Base-by-base conservation (phyloP, 2,329 filamentous ascomycete species). In the Bipolaris bicolor region DNA sequence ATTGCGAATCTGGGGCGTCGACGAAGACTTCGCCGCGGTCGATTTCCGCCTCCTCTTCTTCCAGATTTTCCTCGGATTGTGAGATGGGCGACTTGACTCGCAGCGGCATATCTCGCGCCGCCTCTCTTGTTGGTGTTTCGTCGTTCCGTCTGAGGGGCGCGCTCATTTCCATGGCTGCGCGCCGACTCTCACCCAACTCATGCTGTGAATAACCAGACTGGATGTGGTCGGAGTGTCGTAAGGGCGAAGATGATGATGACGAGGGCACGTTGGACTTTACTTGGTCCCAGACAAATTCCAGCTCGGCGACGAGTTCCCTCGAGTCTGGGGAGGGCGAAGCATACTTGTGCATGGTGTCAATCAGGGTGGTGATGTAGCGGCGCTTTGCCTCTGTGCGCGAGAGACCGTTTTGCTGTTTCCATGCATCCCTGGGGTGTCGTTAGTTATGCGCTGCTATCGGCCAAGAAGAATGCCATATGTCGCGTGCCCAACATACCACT, bases 221-320 rank as follows among this genome's bases (percentile, higher is more conserved):
- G 41, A 72, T 67, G 49, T 75, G 73, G 24, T 73, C 57, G 7
- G 78, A 65, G 15, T 77, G 74, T 37, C 74, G 77, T 16, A 74
- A 61, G 1, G 77, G 74, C 16, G 69, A 77, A 5, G 69, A 84
- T 75, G 37, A 87, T 79, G 36, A 76, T 0, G 88, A 87, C 16
- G 89, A 86, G 10, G 86, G 77, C 7, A 82, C 86, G 69, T 94
- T 97, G 66, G 89, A 90, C 77, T 95, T 96, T 68, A 99, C 94
- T 76, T 98, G 95, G 67, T 97, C 92, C 95, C 95, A 99, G 37
- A 99, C 94, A 70, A 98, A 99, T 78, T 99, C 95, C n/a, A 99
- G 86, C 77, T 99, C 95, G 9, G 88, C 84, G 36, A 98, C 93
- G 37, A 99, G 83, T 77, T 96, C 93, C 58, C 89, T 85, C 7